Evolutionary conservation across 2,329 filamentous ascomycete genomes (phyloP).

Genomic region (Fusarium solani-melongenae): DNA sequence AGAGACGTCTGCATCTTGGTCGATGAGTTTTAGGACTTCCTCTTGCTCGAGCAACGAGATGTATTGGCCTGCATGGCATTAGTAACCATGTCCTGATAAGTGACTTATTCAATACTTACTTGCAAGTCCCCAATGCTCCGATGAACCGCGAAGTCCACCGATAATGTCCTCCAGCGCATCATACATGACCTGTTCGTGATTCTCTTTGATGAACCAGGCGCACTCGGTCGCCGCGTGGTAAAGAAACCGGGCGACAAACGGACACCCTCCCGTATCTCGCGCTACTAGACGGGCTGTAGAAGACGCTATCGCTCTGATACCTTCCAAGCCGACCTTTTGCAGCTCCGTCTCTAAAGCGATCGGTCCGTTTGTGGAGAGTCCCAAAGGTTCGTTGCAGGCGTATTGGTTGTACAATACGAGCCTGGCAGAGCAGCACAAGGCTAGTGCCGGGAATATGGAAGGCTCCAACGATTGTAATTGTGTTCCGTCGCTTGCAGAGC

Average conservation of each 20-base stretch:
- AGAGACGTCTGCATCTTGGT: not conserved
- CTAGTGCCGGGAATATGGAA: constrained; percentile 3
- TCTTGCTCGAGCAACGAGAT: constrained; percentile 6
- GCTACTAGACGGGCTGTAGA: constrained; percentile 3
- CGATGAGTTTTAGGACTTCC: not conserved
- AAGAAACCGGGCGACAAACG: constrained; percentile 14
- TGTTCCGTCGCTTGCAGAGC: too few relatives aligned
- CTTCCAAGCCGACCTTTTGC: constrained; percentile 15
- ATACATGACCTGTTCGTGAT: constrained; percentile 21
- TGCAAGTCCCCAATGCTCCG: not conserved
- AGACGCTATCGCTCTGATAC: not conserved
- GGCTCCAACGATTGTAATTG: not conserved
- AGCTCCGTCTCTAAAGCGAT: constrained; percentile 29
- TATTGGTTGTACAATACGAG: constrained; percentile 32
- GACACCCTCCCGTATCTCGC: not conserved
- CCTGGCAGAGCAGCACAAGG: constrained; percentile 20
- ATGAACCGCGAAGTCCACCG: not conserved
- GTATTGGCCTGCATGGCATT: not conserved
- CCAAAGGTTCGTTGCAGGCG: constrained; percentile 25
- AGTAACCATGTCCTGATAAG: not conserved
- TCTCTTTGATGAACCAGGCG: constrained; percentile 33
- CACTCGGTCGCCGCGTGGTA: constrained; percentile 35
- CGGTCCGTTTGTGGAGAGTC: not conserved
- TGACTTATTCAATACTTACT: not conserved
- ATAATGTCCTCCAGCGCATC: constrained; percentile 15